These are phyloP conservation scores for Irpex sp. DNA, from an alignment of 1,284 basidiomycete genomes.

Conservation along the genomic window DNA sequence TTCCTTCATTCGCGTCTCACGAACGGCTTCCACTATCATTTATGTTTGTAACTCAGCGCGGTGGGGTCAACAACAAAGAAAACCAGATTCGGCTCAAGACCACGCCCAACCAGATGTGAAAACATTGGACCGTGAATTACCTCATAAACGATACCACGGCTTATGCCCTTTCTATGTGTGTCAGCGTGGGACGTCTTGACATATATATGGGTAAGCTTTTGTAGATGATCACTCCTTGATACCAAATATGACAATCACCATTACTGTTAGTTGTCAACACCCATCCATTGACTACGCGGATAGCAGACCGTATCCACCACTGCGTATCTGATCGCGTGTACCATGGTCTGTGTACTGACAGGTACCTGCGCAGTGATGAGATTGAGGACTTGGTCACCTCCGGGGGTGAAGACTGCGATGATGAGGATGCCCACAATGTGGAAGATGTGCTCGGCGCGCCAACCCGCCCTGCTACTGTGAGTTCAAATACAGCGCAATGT, in stretches of 20 bases:
- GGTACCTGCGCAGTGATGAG: neutral
- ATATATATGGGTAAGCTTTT: too few relatives aligned
- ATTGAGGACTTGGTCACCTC: neutral
- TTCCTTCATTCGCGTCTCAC: neutral
- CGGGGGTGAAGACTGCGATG: neutral
- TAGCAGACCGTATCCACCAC: neutral
- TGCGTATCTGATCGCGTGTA: neutral
- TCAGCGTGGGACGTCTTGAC: too few relatives aligned
- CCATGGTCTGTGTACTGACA: neutral
- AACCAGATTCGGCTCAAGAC: too few relatives aligned
- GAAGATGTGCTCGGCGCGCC: neutral
- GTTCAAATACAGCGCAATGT: neutral
- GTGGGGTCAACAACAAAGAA: too few relatives aligned
- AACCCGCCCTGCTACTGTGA: neutral
- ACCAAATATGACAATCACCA: neutral
- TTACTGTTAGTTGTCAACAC: neutral
- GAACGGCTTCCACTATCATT: neutral
- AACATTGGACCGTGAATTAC: too few relatives aligned
- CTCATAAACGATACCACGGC: too few relatives aligned
- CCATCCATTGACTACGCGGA: neutral
- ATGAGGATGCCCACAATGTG: neutral
- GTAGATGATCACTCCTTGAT: neutral
- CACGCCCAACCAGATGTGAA: too few relatives aligned
- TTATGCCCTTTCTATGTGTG: too few relatives aligned
- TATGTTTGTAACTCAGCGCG: neutral